phyloP scores from a whole-genome alignment of 768 basidiomycete species.

The Boletus speciosus region DNA sequence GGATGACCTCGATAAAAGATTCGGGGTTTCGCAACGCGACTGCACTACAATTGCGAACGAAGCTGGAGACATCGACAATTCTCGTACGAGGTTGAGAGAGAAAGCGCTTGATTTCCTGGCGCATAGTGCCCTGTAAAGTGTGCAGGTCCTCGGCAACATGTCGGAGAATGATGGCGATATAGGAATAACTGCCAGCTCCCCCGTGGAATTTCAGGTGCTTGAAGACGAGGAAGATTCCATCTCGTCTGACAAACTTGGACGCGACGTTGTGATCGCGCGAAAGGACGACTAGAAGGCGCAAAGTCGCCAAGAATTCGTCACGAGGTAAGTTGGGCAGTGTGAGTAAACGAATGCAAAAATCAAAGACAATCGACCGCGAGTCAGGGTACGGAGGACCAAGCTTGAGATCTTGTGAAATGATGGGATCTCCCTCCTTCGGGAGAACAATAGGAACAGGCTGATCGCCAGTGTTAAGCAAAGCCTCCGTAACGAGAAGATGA shows the following conservation, averaged over 20 bases:
- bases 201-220: slow-evolving; percentile 57
- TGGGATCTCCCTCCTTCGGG: slow-evolving; percentile 69
- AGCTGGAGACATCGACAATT: slow-evolving; percentile 64
- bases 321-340: slow-evolving; percentile 58
- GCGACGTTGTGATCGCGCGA: slow-evolving; percentile 70
- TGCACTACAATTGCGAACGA: slow-evolving; percentile 71
- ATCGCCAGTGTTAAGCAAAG: slow-evolving; percentile 71
- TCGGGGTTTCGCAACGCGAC: slow-evolving; percentile 79
- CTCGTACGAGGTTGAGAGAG: slow-evolving; percentile 70
- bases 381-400: slow-evolving; percentile 61
- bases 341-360: slow-evolving; percentile 73
- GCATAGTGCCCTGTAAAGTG: slow-evolving; percentile 69
- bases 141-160: slow-evolving; percentile 81
- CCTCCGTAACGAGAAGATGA: slow-evolving; percentile 81
- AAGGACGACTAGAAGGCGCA: slow-evolving; percentile 81
- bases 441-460: slow-evolving; percentile 62
- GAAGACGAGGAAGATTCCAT: slow-evolving; percentile 64
- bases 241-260: slow-evolving; percentile 60
- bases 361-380: slow-evolving; percentile 65
- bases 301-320: slow-evolving; percentile 77
- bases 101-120: slow-evolving; percentile 77
- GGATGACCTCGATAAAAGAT: slow-evolving; percentile 71
- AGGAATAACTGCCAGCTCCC: slow-evolving; percentile 69
- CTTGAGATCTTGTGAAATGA: slow-evolving; percentile 47
- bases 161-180: slow-evolving; percentile 84